Conservation (phyloP, 164 flowering plant genomes). For the Kalanchoe fedtschenkoi region DNA sequence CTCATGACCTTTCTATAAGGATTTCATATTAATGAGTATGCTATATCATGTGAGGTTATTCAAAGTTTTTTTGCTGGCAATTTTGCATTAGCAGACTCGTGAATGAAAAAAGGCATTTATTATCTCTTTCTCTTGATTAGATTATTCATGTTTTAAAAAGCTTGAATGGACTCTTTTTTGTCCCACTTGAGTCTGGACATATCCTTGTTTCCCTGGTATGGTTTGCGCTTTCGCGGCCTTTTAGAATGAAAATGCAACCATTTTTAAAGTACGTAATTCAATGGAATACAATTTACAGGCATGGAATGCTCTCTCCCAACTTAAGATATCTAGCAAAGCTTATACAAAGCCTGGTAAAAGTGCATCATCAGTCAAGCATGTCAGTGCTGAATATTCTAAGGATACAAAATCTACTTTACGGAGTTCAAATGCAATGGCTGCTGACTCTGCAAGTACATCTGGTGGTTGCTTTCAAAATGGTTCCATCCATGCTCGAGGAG, state of each 20-base stretch:
- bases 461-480: not conserved
- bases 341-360: slow-evolving; percentile 68
- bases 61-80: too few species aligned
- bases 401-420: slow-evolving; percentile 16
- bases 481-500: not conserved
- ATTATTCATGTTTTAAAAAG: not conserved
- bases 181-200: too few species aligned
- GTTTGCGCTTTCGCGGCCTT: not conserved
- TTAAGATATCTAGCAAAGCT: slow-evolving; percentile 35
- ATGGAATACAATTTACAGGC: slow-evolving; percentile 40
- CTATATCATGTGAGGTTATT: too few species aligned
- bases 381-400: slow-evolving; percentile 11
- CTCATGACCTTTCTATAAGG: too few species aligned
- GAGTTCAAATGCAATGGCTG: slow-evolving; percentile 16
- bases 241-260: not conserved
- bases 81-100: too few species aligned
- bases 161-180: too few species aligned
- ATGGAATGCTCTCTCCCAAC: slow-evolving; percentile 61
- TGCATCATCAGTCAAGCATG: slow-evolving; percentile 27
- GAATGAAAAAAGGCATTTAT: too few species aligned
- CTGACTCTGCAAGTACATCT: not conserved
- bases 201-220: too few species aligned
- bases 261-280: not conserved
- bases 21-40: too few species aligned
- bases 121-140: too few species aligned